Evolutionary conservation across 176 grass and related monocot species (phyloP), one percentile per base, ranked within the genome.

Genomic region (Stipa capillata): DNA sequence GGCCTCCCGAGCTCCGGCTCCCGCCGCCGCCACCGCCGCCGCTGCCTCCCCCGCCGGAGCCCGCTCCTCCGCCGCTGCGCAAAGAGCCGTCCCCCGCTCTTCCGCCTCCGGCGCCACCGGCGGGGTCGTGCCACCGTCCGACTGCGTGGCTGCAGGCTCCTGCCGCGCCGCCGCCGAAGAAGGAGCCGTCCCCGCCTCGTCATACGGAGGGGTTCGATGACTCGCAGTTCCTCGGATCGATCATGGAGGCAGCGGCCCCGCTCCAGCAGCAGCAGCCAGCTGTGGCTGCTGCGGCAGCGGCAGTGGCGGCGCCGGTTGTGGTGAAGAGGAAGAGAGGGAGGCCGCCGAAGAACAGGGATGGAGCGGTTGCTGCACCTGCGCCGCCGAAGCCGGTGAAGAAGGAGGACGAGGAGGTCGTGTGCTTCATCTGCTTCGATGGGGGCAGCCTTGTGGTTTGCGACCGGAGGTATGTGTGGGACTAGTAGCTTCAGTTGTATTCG

Each of bases 391-490:
- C 71, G 1, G 78, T 49, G 57, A 86, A 21, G 78, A 87, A 86
- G n/a, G 83, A 81, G 9, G 81, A 97, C 7, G 92, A 96, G 81
- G 97, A 99, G 84, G 79, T 93, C 1, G 97, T 99, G 18, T 99
- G 97, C 76, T 99, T 99, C 78, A 99, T 99, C 29, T 99, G 97
- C 75, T 99, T 99, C 36, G 97, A 99, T 11, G 97, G 97, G 50
- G 97, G 97, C 28, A 77, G 91, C 84, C 89, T 99, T 28, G 97
- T 99, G 31, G 86, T 99, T 2, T 99, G 97, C 75, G 97, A 99
- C 82, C 73, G 91, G 67, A 91, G 92, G 97, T 99, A 44, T 13
- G 78, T 74, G 18, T 39, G 59, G 8, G 17, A 56, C 3, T 29
- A 11, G 18, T 47, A 2, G 54, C 41, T 63, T 55, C 63, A 9